Conservation (phyloP, 2,329 filamentous ascomycete species). For the Apiospora aurea region DNA sequence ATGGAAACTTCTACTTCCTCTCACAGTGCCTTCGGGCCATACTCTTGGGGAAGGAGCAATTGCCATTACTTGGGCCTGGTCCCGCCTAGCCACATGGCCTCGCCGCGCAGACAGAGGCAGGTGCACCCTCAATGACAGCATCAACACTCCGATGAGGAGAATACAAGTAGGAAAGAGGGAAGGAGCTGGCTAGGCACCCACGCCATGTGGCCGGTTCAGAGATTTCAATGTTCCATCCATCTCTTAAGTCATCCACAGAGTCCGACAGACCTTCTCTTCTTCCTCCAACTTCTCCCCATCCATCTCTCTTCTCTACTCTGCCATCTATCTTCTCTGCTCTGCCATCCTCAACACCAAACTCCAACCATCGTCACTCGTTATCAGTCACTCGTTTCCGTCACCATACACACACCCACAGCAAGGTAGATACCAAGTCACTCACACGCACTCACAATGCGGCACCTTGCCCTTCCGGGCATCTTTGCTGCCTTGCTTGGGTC, state of each 20-base stretch:
- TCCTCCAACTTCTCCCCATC: conserved; percentile 24
- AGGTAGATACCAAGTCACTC: not conserved
- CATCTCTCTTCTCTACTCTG: conserved; percentile 28
- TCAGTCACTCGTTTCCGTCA: not conserved
- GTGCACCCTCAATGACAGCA: not conserved
- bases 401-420: not conserved
- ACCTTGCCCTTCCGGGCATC: conserved; percentile 24
- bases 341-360: conserved; percentile 26
- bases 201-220: not conserved
- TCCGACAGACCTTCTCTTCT: conserved; percentile 19
- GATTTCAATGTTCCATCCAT: not conserved
- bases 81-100: not conserved
- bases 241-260: not conserved
- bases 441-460: conserved; percentile 18
- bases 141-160: not conserved
- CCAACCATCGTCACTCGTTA: conserved; percentile 26
- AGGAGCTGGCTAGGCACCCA: not conserved
- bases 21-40: too few relatives aligned
- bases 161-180: not conserved
- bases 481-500: conserved; percentile 22
- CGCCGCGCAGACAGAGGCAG: not conserved
- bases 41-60: not conserved
- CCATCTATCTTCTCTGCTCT: conserved; percentile 27
- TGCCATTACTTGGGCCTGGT: not conserved
- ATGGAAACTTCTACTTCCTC: not conserved